A percentile compares a stretch with the other conserved stretches of the same genome.
Conservation (phyloP, 23 red algal species). For the Agarophyton chilense region DNA sequence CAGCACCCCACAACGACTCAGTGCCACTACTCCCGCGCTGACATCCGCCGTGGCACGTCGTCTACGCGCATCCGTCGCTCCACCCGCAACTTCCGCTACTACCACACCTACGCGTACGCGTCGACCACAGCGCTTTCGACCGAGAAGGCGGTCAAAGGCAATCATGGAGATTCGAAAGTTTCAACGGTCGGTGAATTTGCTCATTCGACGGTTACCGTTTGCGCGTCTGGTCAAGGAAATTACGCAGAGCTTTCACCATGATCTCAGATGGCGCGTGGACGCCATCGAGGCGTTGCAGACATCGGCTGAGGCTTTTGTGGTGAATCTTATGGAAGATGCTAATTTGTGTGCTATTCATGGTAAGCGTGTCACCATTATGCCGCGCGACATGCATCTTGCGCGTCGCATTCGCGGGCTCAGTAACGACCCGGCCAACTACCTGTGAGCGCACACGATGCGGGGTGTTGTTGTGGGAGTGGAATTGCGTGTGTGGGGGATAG, state of each 20-base stretch:
- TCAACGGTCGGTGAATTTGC: slow-evolving; percentile 86
- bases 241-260: slow-evolving; percentile 68
- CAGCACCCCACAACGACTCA: too few species aligned
- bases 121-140: slow-evolving; percentile 73
- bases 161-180: slow-evolving; percentile 99
- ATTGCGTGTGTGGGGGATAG: not conserved
- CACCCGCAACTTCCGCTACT: too few species aligned
- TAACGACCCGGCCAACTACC: slow-evolving; percentile 71
- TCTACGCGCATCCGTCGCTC: not conserved
- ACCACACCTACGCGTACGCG: too few species aligned
- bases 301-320: slow-evolving; percentile 86
- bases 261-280: slow-evolving; percentile 19
- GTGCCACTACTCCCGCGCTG: too few species aligned
- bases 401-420: slow-evolving; percentile 88
- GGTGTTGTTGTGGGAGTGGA: too few species aligned
- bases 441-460: not conserved
- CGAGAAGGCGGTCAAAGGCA: slow-evolving; percentile 82
- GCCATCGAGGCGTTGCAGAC: slow-evolving; percentile 92
- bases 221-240: slow-evolving; percentile 90
- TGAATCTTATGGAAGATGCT: slow-evolving; percentile 89
- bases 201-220: slow-evolving; percentile 92
- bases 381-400: slow-evolving; percentile 87
- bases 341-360: slow-evolving; percentile 96
- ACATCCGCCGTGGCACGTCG: not conserved
- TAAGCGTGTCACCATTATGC: slow-evolving; percentile 94